These are phyloP conservation scores for Thraustotheca clavata DNA, from an alignment of 352 stramenopile genomes.

Conservation along the genomic window DNA sequence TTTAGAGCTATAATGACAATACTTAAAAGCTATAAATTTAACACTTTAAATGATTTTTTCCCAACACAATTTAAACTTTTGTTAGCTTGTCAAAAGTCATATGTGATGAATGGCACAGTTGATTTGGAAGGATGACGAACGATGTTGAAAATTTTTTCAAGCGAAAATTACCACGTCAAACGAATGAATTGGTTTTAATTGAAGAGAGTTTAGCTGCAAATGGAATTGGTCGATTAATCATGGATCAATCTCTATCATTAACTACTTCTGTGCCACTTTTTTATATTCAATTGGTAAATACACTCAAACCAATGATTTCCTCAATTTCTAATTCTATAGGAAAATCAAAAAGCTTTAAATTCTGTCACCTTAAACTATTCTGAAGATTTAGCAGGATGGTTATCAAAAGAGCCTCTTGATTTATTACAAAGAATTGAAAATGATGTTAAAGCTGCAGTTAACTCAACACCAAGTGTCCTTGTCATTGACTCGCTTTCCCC, in stretches of 20 bases:
- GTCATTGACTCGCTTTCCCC: constrained; percentile 58
- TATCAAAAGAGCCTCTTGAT: background rate
- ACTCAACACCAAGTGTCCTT: constrained; percentile 37
- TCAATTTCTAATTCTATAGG: background rate
- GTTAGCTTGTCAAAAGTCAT: too few species aligned
- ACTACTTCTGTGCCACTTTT: background rate
- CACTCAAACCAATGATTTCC: background rate
- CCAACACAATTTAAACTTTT: too few species aligned
- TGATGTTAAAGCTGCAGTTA: background rate
- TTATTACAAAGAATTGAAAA: background rate
- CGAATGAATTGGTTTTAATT: constrained; percentile 42
- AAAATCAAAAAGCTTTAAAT: background rate
- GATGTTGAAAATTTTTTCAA: constrained; percentile 6
- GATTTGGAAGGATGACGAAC: too few species aligned
- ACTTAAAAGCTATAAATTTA: too few species aligned
- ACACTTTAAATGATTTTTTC: too few species aligned
- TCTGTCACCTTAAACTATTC: background rate
- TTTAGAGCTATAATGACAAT: too few species aligned
- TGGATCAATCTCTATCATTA: constrained; percentile 23
- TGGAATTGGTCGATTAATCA: constrained; percentile 42
- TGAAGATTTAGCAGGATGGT: constrained; percentile 7
- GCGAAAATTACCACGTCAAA: constrained; percentile 5
- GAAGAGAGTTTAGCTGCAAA: constrained; percentile 49
- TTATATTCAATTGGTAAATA: background rate
- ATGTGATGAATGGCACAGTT: too few species aligned